A percentile compares a stretch with the other conserved stretches of the same genome.
These are phyloP conservation scores for Paraphaeosphaeria minitans DNA, from an alignment of 2,329 filamentous ascomycete genomes.

Conservation along the genomic window DNA sequence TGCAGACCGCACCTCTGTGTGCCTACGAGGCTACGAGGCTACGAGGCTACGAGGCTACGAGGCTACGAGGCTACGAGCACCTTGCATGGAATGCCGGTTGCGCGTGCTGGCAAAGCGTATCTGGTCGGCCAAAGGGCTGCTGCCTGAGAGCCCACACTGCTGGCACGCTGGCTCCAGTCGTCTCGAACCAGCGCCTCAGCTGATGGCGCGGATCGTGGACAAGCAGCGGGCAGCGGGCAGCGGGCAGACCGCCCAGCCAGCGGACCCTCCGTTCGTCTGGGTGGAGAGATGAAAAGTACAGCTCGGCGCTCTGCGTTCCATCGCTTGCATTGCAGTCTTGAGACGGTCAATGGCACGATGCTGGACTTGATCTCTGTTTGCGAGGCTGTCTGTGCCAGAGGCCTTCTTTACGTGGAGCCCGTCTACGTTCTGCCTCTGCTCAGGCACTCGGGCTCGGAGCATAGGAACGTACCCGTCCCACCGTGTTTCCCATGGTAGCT, in stretches of 20 bases:
- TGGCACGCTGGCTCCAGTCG: not conserved
- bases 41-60: too few species aligned
- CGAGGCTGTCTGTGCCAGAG: too few species aligned
- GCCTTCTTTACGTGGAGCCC: not conserved
- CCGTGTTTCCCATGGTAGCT: not conserved
- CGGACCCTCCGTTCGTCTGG: not conserved
- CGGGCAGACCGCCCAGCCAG: slow-evolving; percentile 9
- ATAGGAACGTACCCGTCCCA: not conserved
- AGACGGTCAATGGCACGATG: too few species aligned
- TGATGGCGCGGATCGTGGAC: not conserved
- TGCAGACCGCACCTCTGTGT: not conserved
- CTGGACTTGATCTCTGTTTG: not conserved
- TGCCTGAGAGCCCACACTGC: slow-evolving; percentile 6
- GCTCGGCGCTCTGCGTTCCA: not conserved
- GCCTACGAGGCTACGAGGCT: too few species aligned
- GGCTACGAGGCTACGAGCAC: not conserved
- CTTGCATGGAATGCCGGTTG: not conserved
- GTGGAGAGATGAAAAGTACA: not conserved
- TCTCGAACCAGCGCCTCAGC: slow-evolving; percentile 10
- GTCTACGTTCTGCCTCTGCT: not conserved
- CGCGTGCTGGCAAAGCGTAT: not conserved
- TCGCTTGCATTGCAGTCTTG: not conserved
- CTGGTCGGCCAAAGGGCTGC: not conserved
- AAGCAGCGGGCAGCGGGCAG: not conserved
- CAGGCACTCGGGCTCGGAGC: not conserved